Evolutionary conservation across 805 yeast genomes (phyloP).

Genomic region (Nakazawaea ishiwadae): DNA sequence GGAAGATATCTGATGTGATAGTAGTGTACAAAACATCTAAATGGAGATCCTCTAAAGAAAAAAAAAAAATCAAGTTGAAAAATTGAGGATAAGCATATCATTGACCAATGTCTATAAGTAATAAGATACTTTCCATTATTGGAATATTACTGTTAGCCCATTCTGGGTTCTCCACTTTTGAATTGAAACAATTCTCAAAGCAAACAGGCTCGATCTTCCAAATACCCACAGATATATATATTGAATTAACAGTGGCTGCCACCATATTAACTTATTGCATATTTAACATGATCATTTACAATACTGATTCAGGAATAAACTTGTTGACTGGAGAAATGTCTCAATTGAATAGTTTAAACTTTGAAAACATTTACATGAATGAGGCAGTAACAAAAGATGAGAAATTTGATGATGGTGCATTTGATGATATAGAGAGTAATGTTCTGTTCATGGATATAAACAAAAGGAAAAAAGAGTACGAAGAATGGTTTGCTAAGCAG

Average conservation of each 20-base stretch:
- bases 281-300: not conserved
- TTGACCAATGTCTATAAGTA: slow-evolving; percentile 1
- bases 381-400: slow-evolving; percentile 46
- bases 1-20: too few species aligned
- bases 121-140: not conserved
- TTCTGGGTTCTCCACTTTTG: slow-evolving; percentile 3
- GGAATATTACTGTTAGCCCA: slow-evolving; percentile 3
- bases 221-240: slow-evolving; percentile 7
- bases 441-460: slow-evolving; percentile 47
- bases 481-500: slow-evolving; percentile 25
- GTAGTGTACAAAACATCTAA: too few species aligned
- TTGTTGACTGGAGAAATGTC: slow-evolving; percentile 1
- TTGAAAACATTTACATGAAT: slow-evolving; percentile 44
- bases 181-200: slow-evolving; percentile 6
- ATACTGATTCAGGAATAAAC: slow-evolving; percentile 1
- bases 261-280: not conserved
- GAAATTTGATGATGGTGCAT: slow-evolving; percentile 36
- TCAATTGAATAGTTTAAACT: not conserved
- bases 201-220: not conserved
- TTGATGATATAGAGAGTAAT: slow-evolving; percentile 43
- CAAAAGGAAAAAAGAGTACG: slow-evolving; percentile 39
- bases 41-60: too few species aligned
- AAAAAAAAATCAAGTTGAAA: too few species aligned
- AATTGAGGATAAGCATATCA: too few species aligned
- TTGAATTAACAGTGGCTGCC: slow-evolving; percentile 2